Conservation (phyloP, 305 asterid species). For the Plantago coronopus region DNA sequence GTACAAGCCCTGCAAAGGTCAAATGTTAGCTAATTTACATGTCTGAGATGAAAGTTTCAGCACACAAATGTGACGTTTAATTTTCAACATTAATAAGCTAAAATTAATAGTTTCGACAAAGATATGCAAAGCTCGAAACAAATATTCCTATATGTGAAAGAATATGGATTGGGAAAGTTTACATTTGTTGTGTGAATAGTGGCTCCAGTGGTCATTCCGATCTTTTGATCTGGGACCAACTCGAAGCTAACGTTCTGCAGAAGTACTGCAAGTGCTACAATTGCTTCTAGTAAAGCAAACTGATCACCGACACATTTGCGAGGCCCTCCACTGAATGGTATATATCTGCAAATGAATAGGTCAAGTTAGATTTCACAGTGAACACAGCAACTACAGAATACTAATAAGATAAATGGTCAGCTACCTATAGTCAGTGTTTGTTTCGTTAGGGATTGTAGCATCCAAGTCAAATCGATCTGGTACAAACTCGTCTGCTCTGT, state of each 20-base stretch:
- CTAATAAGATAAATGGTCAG: background rate
- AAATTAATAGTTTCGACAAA: background rate
- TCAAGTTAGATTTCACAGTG: slow-evolving; percentile 11
- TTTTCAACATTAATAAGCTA: background rate
- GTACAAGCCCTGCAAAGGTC: slow-evolving; percentile 70
- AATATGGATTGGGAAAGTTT: slow-evolving; percentile 22
- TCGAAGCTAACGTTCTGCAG: slow-evolving; percentile 65
- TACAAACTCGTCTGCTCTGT: slow-evolving; percentile 75
- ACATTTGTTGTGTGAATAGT: slow-evolving; percentile 94
- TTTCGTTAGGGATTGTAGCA: slow-evolving; percentile 80
- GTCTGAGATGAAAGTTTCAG: background rate
- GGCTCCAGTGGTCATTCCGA: slow-evolving; percentile 95
- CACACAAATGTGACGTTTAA: background rate
- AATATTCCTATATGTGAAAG: too few species aligned
- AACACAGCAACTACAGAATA: slow-evolving; percentile 2
- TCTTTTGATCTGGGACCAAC: slow-evolving; percentile 75
- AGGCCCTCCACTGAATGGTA: slow-evolving; percentile 97
- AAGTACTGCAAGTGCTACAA: slow-evolving; percentile 65
- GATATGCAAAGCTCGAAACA: background rate
- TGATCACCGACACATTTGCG: slow-evolving; percentile 98
- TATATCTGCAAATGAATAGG: slow-evolving; percentile 43
- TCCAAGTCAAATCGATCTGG: slow-evolving; percentile 84
- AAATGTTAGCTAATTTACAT: slow-evolving; percentile 5
- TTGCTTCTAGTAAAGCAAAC: slow-evolving; percentile 87
- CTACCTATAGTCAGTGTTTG: slow-evolving; percentile 82